Base-by-base conservation (phyloP, 2,329 filamentous ascomycete species). In the Colletotrichum sp. region DNA sequence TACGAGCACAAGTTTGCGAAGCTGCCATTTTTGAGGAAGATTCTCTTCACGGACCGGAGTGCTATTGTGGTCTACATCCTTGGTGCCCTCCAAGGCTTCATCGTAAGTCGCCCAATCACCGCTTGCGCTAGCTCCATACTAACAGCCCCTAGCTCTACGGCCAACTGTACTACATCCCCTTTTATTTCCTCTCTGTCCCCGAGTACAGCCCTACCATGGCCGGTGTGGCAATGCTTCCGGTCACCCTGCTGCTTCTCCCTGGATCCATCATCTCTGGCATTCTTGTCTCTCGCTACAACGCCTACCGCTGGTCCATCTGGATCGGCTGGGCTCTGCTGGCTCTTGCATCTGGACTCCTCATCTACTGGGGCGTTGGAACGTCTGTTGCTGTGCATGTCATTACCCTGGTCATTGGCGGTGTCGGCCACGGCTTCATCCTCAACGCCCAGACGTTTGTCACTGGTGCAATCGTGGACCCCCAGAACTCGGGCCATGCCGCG, bases 261-360 rank as follows among this genome's bases (percentile, higher is more conserved):
- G 80, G 80, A 1, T 83, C 82, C 36, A 84, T 85, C 70, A 71
- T 85, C 36, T 80, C 81, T 21, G 81, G 80, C 10, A 63, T 82
- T 18, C 64, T 83, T 5, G 81, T 83, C 3, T 81, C 83, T 3
- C 80, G 81, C 3, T 80, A 80, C 57, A 83, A 83, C 36, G 81
- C 77, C 67, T 85, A 82, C 78, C 83, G 85, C 34, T 85, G 83
- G 83, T 80, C 84, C 16, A 83, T 86, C 72, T 83, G 83, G 79
- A 73, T 80, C 57, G 85, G 85, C 21, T 87, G 85, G 84, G 78
- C 81, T 13, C 39, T 77, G 12, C 71, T 76, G 28, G 34, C 57
- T 3, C 26, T 79, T 4, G 78, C 75, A 2, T 71, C 71, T 21
- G 78, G 78, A 12, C 71, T 79, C 2, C 59, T 79, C 61, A 68